phyloP scores from a whole-genome alignment of 2,329 filamentous ascomycete species.

The Arthrobotrys iridis region DNA sequence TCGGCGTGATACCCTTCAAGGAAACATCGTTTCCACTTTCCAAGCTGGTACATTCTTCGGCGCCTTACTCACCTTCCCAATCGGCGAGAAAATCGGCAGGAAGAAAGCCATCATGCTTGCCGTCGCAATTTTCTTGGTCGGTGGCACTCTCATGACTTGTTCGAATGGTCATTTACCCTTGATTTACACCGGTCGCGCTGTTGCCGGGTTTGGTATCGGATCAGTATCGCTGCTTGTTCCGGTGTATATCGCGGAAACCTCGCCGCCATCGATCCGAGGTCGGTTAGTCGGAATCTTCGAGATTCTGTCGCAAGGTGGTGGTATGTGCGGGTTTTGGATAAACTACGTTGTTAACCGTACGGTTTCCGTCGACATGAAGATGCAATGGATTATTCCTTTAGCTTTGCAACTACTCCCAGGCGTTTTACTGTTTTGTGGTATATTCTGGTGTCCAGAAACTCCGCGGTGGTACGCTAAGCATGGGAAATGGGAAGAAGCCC shows the following conservation, averaged over 20 bases:
- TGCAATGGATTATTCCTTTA: slow-evolving; percentile 73
- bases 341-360: slow-evolving; percentile 65
- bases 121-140: slow-evolving; percentile 63
- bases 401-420: slow-evolving; percentile 64
- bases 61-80: slow-evolving; percentile 63
- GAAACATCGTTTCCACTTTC: slow-evolving; percentile 62
- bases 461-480: slow-evolving; percentile 58
- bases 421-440: slow-evolving; percentile 56
- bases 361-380: slow-evolving; percentile 62
- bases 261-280: slow-evolving; percentile 72
- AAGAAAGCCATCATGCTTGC: slow-evolving; percentile 66
- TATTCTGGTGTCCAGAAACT: slow-evolving; percentile 58
- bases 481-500: slow-evolving; percentile 56
- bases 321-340: slow-evolving; percentile 73
- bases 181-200: slow-evolving; percentile 71
- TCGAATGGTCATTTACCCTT: slow-evolving; percentile 61
- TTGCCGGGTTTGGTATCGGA: slow-evolving; percentile 73
- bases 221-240: slow-evolving; percentile 72
- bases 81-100: slow-evolving; percentile 66
- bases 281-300: slow-evolving; percentile 75
- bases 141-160: slow-evolving; percentile 58
- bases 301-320: slow-evolving; percentile 72
- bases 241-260: slow-evolving; percentile 71
- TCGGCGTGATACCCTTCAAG: slow-evolving; percentile 62
- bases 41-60: slow-evolving; percentile 64